These are phyloP conservation scores for Aspergillus sp. DNA, from an alignment of 2,329 filamentous ascomycete genomes.

Conservation along the genomic window DNA sequence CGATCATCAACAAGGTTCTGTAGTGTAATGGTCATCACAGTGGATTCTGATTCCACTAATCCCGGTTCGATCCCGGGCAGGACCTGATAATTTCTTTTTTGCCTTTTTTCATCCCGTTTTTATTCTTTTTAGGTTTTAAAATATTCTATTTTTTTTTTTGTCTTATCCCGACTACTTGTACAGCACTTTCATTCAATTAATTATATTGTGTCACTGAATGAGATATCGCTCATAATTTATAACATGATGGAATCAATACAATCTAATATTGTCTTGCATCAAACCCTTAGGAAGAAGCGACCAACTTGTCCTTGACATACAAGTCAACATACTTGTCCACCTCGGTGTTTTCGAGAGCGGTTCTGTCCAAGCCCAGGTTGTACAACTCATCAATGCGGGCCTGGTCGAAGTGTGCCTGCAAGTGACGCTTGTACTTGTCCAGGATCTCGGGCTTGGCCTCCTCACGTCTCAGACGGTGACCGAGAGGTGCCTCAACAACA, in stretches of 20 bases:
- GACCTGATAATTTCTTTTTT: constrained; percentile 1
- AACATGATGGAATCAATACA: not conserved
- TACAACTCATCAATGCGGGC: constrained; percentile 77
- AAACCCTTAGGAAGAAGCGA: constrained; percentile 18
- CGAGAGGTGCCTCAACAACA: constrained; percentile 87
- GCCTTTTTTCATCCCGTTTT: not conserved
- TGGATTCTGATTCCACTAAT: constrained; percentile 6
- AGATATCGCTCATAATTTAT: not conserved
- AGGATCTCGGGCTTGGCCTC: constrained; percentile 98
- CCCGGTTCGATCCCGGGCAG: constrained; percentile 7
- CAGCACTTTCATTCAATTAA: no score
- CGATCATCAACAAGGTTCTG: constrained; percentile 8
- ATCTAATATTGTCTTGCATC: not conserved
- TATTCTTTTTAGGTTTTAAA: not conserved
- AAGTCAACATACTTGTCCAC: constrained; percentile 93
- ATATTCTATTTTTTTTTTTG: not conserved
- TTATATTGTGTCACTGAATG: no score
- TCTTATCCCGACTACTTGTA: not conserved
- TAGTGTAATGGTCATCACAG: constrained; percentile 5
- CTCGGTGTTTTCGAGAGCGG: constrained; percentile 71
- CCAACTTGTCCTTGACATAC: constrained; percentile 57
- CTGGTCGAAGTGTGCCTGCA: constrained; percentile 75
- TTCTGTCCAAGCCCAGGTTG: constrained; percentile 68
- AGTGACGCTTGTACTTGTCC: constrained; percentile 90
- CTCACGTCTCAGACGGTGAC: constrained; percentile 83